These are phyloP conservation scores for Mycena galopus DNA, from an alignment of 768 basidiomycete species.

Conservation along the genomic window DNA sequence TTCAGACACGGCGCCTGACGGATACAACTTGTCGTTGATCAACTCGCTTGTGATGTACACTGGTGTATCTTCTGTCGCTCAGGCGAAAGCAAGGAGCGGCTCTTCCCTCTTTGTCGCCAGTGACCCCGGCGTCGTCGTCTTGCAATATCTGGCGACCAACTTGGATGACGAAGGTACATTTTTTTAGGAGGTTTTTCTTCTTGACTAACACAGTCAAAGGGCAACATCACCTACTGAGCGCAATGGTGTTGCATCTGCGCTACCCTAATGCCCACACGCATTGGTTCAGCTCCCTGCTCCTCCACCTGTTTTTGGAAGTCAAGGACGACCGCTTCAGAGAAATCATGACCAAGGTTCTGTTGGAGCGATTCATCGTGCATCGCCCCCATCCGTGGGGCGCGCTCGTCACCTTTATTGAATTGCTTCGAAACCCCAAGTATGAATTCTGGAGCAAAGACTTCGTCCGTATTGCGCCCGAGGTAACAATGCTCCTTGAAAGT, in stretches of 20 bases:
- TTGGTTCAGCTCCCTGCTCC: conserved; percentile 94
- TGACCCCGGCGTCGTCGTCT: conserved; percentile 86
- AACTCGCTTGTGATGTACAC: conserved; percentile 97
- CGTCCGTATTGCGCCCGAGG: conserved; percentile 87
- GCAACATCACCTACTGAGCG: conserved; percentile 93
- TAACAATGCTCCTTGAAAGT: conserved; percentile 86
- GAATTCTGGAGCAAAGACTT: conserved; percentile 94
- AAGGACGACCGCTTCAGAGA: conserved; percentile 84
- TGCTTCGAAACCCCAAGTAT: conserved; percentile 91
- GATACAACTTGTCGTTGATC: conserved; percentile 90
- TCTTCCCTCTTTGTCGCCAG: conserved; percentile 83
- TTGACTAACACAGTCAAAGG: conserved; percentile 60
- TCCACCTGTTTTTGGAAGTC: conserved; percentile 88
- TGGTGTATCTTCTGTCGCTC: conserved; percentile 92
- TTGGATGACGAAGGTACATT: conserved; percentile 91
- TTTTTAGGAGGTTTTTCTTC: not conserved
- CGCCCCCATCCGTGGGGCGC: conserved; percentile 98
- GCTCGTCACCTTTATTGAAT: conserved; percentile 92
- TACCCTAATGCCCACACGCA: conserved; percentile 99
- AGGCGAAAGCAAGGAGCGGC: conserved; percentile 88
- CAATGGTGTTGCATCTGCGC: conserved; percentile 94
- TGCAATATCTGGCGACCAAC: conserved; percentile 86
- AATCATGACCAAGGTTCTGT: conserved; percentile 87
- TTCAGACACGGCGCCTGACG: conserved; percentile 63
- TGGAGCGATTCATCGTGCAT: conserved; percentile 94